These are phyloP conservation scores for Hordeum marinum DNA, from an alignment of 176 grass and related monocot genomes.

Conservation along the genomic window DNA sequence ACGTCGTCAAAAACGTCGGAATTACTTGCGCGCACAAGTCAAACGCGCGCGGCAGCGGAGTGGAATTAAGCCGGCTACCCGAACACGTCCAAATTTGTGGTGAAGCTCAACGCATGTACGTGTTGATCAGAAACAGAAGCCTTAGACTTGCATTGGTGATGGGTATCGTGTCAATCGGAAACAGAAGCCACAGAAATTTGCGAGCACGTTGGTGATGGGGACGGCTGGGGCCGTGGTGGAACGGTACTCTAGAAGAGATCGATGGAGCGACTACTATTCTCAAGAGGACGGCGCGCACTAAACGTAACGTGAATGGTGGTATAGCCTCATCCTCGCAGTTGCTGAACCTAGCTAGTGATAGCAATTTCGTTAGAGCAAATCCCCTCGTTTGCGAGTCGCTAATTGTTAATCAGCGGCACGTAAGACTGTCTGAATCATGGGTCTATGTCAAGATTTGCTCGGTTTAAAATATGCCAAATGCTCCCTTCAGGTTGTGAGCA, in stretches of 20 bases:
- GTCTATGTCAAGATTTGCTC: background rate
- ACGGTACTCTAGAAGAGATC: too few species aligned
- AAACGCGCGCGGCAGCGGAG: background rate
- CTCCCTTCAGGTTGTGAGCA: slow-evolving; percentile 20
- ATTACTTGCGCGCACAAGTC: background rate
- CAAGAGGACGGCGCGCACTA: background rate
- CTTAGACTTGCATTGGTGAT: too few species aligned
- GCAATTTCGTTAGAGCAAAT: background rate
- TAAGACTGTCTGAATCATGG: background rate
- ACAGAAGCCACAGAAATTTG: too few species aligned
- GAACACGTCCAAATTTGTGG: too few species aligned
- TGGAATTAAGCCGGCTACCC: too few species aligned
- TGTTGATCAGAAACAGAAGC: too few species aligned
- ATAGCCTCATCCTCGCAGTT: slow-evolving; percentile 18
- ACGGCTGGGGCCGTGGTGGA: too few species aligned
- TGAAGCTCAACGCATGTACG: too few species aligned
- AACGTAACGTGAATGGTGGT: background rate
- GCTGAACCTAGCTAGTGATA: background rate
- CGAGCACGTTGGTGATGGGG: too few species aligned
- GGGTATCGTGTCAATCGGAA: too few species aligned
- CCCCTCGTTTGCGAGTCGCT: background rate
- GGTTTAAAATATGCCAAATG: background rate
- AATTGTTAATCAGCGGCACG: background rate
- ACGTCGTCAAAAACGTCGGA: background rate
- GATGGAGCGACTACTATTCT: background rate